Evolutionary conservation across 1,284 basidiomycete genomes (phyloP), one percentile per base, ranked within the genome.

Genomic region (Trametes polyzona): DNA sequence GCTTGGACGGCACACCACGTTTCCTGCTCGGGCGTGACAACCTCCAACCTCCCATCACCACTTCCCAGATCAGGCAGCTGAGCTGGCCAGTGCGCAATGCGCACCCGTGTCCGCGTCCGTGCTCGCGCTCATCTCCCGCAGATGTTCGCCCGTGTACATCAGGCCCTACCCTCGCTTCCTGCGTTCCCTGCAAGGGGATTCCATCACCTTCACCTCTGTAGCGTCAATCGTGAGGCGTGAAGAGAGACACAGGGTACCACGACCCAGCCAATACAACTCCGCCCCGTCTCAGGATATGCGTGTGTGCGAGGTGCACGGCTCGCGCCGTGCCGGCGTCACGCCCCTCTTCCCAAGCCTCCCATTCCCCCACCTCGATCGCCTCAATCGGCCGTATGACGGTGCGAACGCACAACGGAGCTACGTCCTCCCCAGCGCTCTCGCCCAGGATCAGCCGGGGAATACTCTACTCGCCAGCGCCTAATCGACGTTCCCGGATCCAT

Each of bases 1-100:
- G 51, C 51, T 37, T 8, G 41, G 35, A n/a, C 51, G 43, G 43
- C 51, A 53, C 27, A n/a, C 26, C 51, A 53, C 51, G 42, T 40
- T 46, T 33, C 19, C 51, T 27, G 29, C 43, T 27, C 30, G 42
- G 16, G 16, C 42, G 32, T 23, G 49, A 16, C 32, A 19, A 35
- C 19, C 30, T 23, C 14, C 14, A n/a, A 14, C 11, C 17, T 47
- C 44, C 14, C 7, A 14, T 14, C 14, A 32, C 30, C 30, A n/a
- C n/a, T n/a, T n/a, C 14, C 8, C 30, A 32, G 8, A 32, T 32
- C 33, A 4, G 4, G 33, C 33, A 35, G n/a, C n/a, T n/a, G n/a
- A n/a, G n/a, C n/a, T n/a, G n/a, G n/a, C n/a, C n/a, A n/a, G n/a
- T n/a, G n/a, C n/a, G n/a, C n/a, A n/a, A n/a, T n/a, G n/a, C n/a